Conservation (phyloP, 1,139 yeast species). For the Wickerhamomyces sp. region DNA sequence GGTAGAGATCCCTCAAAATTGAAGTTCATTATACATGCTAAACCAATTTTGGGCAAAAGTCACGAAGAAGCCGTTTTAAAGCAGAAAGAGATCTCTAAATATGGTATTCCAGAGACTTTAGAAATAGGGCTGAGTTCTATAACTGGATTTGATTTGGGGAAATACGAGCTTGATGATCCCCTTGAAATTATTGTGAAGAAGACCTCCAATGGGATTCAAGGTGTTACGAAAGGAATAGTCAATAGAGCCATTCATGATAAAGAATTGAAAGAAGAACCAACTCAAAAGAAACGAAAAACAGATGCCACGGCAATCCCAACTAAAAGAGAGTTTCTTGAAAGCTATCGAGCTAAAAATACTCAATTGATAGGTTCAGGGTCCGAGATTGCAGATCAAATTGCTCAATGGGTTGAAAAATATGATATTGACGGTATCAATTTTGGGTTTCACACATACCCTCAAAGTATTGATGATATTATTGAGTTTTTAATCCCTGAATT, state of each 20-base stretch:
- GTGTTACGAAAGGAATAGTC: constrained; percentile 1
- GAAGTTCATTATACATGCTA: constrained; percentile 23
- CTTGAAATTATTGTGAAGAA: constrained; percentile 9
- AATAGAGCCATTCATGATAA: not conserved
- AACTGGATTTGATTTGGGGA: constrained; percentile 28
- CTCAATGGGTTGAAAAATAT: constrained; percentile 30
- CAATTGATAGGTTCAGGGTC: constrained; percentile 27
- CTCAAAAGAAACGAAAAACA: not conserved
- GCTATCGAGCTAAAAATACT: not conserved
- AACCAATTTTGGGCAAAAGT: constrained; percentile 26
- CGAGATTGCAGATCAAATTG: constrained; percentile 29
- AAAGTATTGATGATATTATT: constrained; percentile 29
- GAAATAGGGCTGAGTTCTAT: constrained; percentile 29
- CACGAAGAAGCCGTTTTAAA: constrained; percentile 27
- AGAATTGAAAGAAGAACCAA: not conserved
- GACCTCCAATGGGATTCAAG: not conserved
- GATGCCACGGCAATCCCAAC: not conserved
- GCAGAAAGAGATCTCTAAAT: constrained; percentile 19
- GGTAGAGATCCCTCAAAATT: constrained; percentile 24
- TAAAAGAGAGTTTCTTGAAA: constrained; percentile 2
- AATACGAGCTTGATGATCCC: constrained; percentile 26
- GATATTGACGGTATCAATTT: constrained; percentile 35
- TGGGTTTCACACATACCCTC: constrained; percentile 28
- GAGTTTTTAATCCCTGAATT: constrained; percentile 30
- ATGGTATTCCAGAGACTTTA: constrained; percentile 27